Evolutionary conservation across 1,139 yeast species (phyloP).

Genomic region (Kodamaea arcana): DNA sequence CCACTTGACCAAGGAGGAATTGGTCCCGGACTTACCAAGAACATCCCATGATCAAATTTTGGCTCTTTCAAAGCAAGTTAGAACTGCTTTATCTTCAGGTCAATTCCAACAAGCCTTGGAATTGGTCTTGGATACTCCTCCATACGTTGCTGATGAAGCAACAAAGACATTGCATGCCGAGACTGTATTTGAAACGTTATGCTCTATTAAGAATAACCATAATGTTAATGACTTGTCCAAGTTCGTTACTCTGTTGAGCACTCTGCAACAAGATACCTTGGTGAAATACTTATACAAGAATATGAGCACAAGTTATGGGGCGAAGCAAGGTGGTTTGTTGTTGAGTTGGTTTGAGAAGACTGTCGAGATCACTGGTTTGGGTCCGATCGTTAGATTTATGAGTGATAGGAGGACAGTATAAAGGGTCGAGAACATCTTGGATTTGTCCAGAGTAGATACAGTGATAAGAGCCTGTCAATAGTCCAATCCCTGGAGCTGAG

Average conservation of each 20-base stretch:
- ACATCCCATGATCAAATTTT: slow-evolving; percentile 50
- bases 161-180: slow-evolving; percentile 48
- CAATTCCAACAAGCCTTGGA: slow-evolving; percentile 64
- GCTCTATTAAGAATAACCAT: slow-evolving; percentile 63
- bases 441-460: too few species aligned
- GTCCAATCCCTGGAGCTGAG: not conserved
- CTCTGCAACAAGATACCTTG: slow-evolving; percentile 72
- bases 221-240: slow-evolving; percentile 53
- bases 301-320: slow-evolving; percentile 73
- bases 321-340: slow-evolving; percentile 81
- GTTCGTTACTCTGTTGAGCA: slow-evolving; percentile 54
- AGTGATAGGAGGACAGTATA: slow-evolving; percentile 80
- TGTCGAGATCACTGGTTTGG: slow-evolving; percentile 79
- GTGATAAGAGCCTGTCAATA: not conserved
- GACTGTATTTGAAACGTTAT: slow-evolving; percentile 70
- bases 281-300: slow-evolving; percentile 84
- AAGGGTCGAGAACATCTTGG: too few species aligned
- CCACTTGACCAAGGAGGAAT: slow-evolving; percentile 59
- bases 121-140: slow-evolving; percentile 66
- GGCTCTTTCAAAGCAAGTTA: slow-evolving; percentile 52
- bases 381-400: slow-evolving; percentile 81
- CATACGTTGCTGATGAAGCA: slow-evolving; percentile 69
- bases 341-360: slow-evolving; percentile 92
- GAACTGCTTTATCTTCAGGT: slow-evolving; percentile 67
- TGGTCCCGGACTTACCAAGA: slow-evolving; percentile 47